Percentiles rank a stretch among this genome's conserved stretches.
Evolutionary conservation across 2,329 filamentous ascomycete species (phyloP).

Genomic region (Lachnellula cervina): DNA sequence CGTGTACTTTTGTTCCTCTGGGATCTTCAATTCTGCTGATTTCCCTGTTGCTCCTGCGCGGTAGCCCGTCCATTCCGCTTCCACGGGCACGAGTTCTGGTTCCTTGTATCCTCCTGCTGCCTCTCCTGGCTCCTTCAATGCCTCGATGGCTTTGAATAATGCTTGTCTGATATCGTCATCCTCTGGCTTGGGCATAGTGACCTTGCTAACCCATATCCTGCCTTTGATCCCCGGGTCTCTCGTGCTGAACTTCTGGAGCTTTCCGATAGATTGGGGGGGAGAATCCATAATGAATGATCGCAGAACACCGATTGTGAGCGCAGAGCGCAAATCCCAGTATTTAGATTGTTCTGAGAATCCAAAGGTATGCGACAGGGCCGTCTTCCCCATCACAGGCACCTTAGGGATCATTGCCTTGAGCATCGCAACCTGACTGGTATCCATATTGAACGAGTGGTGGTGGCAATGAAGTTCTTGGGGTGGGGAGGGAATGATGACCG

Average conservation of each 20-base stretch:
- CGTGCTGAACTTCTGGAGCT: slow-evolving; percentile 58
- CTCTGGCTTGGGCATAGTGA: slow-evolving; percentile 55
- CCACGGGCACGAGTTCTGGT: slow-evolving; percentile 52
- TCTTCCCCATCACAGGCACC: slow-evolving; percentile 58
- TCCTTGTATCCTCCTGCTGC: slow-evolving; percentile 35
- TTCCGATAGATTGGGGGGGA: slow-evolving; percentile 42
- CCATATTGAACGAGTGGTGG: slow-evolving; percentile 13
- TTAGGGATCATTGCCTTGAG: slow-evolving; percentile 40
- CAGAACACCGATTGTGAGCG: slow-evolving; percentile 67
- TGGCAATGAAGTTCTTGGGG: not conserved
- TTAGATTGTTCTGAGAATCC: slow-evolving; percentile 63
- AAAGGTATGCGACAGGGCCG: slow-evolving; percentile 59
- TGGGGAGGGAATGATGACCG: not conserved
- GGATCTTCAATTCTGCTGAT: slow-evolving; percentile 48
- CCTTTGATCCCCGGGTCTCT: slow-evolving; percentile 68
- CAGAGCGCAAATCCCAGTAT: slow-evolving; percentile 75
- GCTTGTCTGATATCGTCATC: slow-evolving; percentile 52
- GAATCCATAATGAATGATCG: slow-evolving; percentile 52
- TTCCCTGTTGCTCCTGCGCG: slow-evolving; percentile 48
- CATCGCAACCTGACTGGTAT: slow-evolving; percentile 19
- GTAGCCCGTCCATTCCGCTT: slow-evolving; percentile 75
- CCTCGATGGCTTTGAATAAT: slow-evolving; percentile 53
- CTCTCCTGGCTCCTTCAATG: slow-evolving; percentile 39
- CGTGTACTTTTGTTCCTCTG: slow-evolving; percentile 60
- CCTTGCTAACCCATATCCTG: slow-evolving; percentile 74